Evolutionary conservation across 2,329 filamentous ascomycete genomes (phyloP), one percentile per base, ranked within the genome.

Genomic region (Achaetomium macrosporum): DNA sequence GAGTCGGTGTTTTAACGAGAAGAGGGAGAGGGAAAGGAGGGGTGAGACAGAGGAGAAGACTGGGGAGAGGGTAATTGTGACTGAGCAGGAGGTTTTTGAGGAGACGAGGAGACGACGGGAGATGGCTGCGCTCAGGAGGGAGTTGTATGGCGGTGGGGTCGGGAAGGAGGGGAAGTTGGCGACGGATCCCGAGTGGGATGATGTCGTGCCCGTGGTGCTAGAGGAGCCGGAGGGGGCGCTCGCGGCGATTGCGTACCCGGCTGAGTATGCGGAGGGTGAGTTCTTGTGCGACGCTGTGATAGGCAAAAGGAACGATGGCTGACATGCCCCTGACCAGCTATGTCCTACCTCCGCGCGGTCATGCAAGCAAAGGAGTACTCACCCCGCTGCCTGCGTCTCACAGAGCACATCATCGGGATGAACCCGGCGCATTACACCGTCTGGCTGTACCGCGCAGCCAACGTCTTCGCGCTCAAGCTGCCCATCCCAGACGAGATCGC

Each of bases 341-440:
- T 95, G 73, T 85, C 88, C 42, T 99, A 97, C 71, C 82, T 99
- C 49, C 87, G 93, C 56, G 91, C 93, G 56, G 81, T 96, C 61
- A 99, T 99, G 92, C 87, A 88, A 13, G 77, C 76, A 44, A 87
- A 95, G 66, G 93, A 99, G 70, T 80, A 86, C 74, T 90, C 87
- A 20, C 79, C 85, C 19, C 81, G 93, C 44, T 87, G 84, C 35
- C 78, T 99, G 41, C 79, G 76, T 31, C 81, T 99, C 57, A 99
- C 93, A 5, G 86, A 90, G 66, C 84, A 92, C 69, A 84, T 99
- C 66, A 97, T 99, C 66, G 76, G 77, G 55, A 84, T 96, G 79
- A 99, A 99, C 70, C 88, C 93, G 15, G 91, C 93, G 1, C 93
- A 99, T 74, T 99, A 99, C 73, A 99, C 93, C 15, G 92, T 97